Evolutionary conservation across 805 yeast genomes (phyloP).

Genomic region (Ogataea kodamae): DNA sequence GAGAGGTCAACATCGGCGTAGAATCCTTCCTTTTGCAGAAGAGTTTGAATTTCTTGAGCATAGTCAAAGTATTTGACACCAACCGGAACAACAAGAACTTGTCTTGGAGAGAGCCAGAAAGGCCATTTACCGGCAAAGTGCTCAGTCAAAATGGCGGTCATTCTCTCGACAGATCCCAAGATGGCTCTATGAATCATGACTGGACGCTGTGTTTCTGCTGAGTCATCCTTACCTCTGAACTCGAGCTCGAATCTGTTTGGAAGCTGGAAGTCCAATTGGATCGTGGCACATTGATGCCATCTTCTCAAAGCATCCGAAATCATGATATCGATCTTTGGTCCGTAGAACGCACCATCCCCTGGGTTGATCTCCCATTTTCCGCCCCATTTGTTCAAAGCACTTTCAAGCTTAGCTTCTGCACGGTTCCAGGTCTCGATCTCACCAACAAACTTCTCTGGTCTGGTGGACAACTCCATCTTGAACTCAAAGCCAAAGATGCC

Average conservation of each 20-base stretch:
- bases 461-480: constrained; percentile 94
- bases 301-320: constrained; percentile 90
- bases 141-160: constrained; percentile 97
- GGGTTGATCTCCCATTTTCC: constrained; percentile 92
- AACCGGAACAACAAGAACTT: constrained; percentile 92
- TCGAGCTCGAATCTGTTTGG: constrained; percentile 91
- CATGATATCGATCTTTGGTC: constrained; percentile 95
- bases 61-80: constrained; percentile 91
- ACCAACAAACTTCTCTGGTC: constrained; percentile 96
- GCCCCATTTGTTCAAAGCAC: constrained; percentile 80
- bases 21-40: constrained; percentile 69
- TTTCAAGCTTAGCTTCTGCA: constrained; percentile 83
- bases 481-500: constrained; percentile 93
- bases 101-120: constrained; percentile 99
- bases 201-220: constrained; percentile 72
- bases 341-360: constrained; percentile 97
- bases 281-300: constrained; percentile 99
- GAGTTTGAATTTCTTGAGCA: constrained; percentile 76
- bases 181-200: constrained; percentile 99
- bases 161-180: constrained; percentile 96
- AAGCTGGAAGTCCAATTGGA: constrained; percentile 97
- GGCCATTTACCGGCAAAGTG: constrained; percentile 99
- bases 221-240: constrained; percentile 67
- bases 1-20: constrained; percentile 89
- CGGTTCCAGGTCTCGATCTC: constrained; percentile 89